A percentile compares a stretch with the other conserved stretches of the same genome.
These are phyloP conservation scores for Boletellus sp. DNA, from an alignment of 1,284 basidiomycete species.

Conservation along the genomic window DNA sequence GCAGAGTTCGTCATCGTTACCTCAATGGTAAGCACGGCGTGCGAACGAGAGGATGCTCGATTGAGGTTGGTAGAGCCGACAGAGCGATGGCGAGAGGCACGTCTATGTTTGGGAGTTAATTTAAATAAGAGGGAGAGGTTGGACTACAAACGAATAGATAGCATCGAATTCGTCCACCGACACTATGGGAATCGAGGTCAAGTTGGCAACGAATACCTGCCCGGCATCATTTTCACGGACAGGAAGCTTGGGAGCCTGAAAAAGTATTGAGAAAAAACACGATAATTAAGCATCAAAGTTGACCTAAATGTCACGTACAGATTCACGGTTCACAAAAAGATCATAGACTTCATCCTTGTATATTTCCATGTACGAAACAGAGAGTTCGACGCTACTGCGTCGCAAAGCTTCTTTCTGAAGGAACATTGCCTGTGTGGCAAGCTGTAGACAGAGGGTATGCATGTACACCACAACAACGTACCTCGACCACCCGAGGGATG, in stretches of 20 bases:
- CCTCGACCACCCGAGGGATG: constrained; percentile 73
- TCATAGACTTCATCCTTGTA: constrained; percentile 87
- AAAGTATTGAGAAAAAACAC: neutral
- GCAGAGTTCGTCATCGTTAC: constrained; percentile 49
- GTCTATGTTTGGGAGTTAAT: constrained; percentile 33
- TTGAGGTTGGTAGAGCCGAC: constrained; percentile 83
- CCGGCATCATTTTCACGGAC: constrained; percentile 72
- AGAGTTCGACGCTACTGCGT: constrained; percentile 42
- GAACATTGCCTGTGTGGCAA: constrained; percentile 46
- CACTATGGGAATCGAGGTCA: constrained; percentile 50
- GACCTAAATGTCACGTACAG: constrained; percentile 37
- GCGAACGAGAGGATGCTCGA: constrained; percentile 74
- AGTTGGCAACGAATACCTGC: constrained; percentile 76
- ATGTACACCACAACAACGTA: constrained; percentile 28
- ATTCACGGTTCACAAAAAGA: constrained; percentile 66
- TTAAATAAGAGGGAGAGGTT: neutral
- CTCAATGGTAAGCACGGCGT: constrained; percentile 75
- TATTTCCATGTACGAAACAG: constrained; percentile 80
- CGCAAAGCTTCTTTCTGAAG: constrained; percentile 37
- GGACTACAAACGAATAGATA: constrained; percentile 57
- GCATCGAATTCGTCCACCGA: constrained; percentile 59
- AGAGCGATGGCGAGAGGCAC: constrained; percentile 70
- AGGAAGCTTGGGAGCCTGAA: constrained; percentile 73
- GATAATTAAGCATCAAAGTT: neutral
- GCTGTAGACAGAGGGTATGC: neutral